Conservation (phyloP, 495 filamentous ascomycete genomes). For the Neurospora cerealis region DNA sequence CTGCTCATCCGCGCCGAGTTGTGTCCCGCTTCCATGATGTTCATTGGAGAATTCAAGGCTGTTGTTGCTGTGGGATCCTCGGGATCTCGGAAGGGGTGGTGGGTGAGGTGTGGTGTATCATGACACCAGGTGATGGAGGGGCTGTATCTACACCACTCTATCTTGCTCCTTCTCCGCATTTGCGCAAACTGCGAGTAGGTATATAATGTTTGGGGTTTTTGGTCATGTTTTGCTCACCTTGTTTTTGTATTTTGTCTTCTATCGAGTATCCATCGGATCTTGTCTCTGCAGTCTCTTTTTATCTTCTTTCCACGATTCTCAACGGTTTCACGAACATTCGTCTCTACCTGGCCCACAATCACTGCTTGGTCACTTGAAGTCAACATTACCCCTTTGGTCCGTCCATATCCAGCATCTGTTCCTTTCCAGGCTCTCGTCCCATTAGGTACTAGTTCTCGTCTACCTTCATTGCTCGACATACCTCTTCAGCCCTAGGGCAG, state of each 20-base stretch:
- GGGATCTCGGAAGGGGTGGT: slow-evolving; percentile 2
- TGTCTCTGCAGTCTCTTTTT: not conserved
- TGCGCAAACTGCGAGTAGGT: slow-evolving; percentile 18
- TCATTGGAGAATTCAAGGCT: slow-evolving; percentile 20
- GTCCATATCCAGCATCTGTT: not conserved
- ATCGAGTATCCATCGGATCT: not conserved
- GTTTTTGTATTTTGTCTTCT: not conserved
- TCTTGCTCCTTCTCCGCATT: slow-evolving; percentile 19
- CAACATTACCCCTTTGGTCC: not conserved
- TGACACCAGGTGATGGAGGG: slow-evolving; percentile 1
- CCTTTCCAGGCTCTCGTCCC: not conserved
- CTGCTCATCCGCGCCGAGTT: slow-evolving; percentile 9
- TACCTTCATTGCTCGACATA: not conserved
- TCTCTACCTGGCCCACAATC: not conserved
- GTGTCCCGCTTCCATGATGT: slow-evolving; percentile 2
- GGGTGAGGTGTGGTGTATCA: slow-evolving; percentile 1
- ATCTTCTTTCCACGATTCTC: not conserved
- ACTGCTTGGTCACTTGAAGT: not conserved
- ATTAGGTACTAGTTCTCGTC: not conserved
- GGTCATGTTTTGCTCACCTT: not conserved
- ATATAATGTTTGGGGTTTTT: slow-evolving; percentile 6
- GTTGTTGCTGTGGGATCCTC: not conserved
- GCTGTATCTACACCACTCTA: not conserved
- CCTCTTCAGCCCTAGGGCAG: not conserved
- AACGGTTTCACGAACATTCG: not conserved